Base-by-base conservation (phyloP, 2,329 filamentous ascomycete genomes). In the Lizonia empirigonia region DNA sequence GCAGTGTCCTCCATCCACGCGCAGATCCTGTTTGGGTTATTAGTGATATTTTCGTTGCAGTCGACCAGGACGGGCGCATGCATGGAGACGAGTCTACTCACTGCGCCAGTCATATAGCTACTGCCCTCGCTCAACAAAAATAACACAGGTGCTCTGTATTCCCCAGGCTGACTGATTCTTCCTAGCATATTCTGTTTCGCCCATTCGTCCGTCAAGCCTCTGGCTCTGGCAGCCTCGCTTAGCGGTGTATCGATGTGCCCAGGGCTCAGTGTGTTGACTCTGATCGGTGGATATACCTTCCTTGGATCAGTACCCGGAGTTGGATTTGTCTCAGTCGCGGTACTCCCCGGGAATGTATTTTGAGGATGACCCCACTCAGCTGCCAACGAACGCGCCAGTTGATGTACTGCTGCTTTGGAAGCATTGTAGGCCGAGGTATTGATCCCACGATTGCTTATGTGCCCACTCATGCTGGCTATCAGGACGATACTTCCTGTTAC, bases 81-180 rank as follows among this genome's bases (percentile, higher is more conserved):
- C 6, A 2, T 10, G 26, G 10, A 29, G n/a, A n/a, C n/a, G n/a
- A n/a, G n/a, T n/a, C n/a, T 2, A 29, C 12, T 13, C 10, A 29
- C 60, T 16, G 74, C 68, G 16, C 75, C 82, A 8, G 84, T 86
- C 53, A 91, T 85, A 73, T 92, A 93, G 40, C 79, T 80, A 42
- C 85, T 85, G 7, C 61, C 66, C 2, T 65, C 62, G 1, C 52
- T 57, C n/a, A 68, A 32, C 37, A 67, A 37, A 58, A 77, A 71
- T 16, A 69, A n/a, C n/a, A 59, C 53, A 0, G 63, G 55, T 5
- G 53, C 63, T 30, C 62, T 55, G 27, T 55, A 66, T 41, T 69
- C 65, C 15, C 66, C 59, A 13, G 55, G 48, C 41, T 61, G 74
- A 37, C 68, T 71, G 29, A 74, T 64, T 2, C 68, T 56, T 8